Base-by-base conservation (phyloP, 2,329 filamentous ascomycete species). In the Grosmannia serpens region DNA sequence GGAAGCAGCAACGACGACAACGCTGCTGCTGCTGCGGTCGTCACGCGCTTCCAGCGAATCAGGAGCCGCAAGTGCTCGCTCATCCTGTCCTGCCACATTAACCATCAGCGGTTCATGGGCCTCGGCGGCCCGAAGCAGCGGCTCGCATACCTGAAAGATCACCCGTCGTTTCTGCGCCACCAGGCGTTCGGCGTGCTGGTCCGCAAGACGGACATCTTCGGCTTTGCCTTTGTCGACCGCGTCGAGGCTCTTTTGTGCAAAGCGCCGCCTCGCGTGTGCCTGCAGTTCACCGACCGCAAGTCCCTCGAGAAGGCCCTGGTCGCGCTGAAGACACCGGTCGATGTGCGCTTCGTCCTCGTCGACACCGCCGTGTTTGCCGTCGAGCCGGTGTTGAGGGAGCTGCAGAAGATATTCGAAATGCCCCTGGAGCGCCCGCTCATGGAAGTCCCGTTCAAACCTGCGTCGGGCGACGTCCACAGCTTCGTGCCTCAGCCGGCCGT, bases 351-450 rank as follows among this genome's bases (percentile, higher is more conserved):
- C 51, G 67, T 85, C 0, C 69, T 84, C 2, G 79, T 89, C 0
- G 79, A 87, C 49, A 85, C 86, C 0, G 75, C 86, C 0, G 76
- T 85, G 0, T 90, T 89, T 65, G 82, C 86, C 0, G 88, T 84
- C 58, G 83, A 88, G 57, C 87, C 87, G 0, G 75, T 90, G 1
- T 67, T 90, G 5, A 69, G 77, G 53, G 75, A 80, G 1, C 70
- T 90, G 1, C 78, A 87, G 65, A 69, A 73, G 0, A 81, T 82
- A 27, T 70, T 66, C 0, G 75, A 83, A 2, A 57, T 88, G 0
- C 79, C 85, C 0, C 70, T 90, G 1, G 72, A 80, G 35, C 64
- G 88, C 0, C 68, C 88, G 22, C 51, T 24, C 2, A n/a, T 47
- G 38, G 26, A 35, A n/a, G n/a, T 22, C 15, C 17, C 22, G 10